Conservation (phyloP, 306 rosid genomes). For the Fragaria ananassa region DNA sequence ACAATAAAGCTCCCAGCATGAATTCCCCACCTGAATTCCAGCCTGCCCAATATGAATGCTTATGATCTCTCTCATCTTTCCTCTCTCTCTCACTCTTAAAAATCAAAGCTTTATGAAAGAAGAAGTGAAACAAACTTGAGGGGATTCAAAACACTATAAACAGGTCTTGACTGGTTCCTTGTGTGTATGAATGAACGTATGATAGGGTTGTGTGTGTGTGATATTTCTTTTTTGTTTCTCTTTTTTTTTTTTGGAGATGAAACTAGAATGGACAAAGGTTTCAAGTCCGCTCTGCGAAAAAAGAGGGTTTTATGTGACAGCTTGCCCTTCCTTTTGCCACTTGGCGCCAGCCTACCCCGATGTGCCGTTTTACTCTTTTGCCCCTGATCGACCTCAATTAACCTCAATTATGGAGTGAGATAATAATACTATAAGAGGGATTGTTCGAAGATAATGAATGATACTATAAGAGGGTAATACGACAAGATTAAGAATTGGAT, state of each 20-base stretch:
- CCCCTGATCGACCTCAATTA: background rate
- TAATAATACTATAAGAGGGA: no score
- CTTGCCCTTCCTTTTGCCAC: slow-evolving; percentile 5
- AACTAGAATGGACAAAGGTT: slow-evolving; percentile 27
- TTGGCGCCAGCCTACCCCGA: slow-evolving; percentile 17
- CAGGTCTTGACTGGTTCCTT: background rate
- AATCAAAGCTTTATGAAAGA: background rate
- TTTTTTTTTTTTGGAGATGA: background rate
- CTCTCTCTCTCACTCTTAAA: background rate
- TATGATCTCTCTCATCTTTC: slow-evolving; percentile 81
- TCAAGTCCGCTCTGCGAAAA: slow-evolving; percentile 22
- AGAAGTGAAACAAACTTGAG: background rate
- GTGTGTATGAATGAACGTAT: background rate
- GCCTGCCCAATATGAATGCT: slow-evolving; percentile 99
- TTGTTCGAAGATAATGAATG: no score
- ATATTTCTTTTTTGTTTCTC: background rate
- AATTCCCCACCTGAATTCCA: slow-evolving; percentile 93
- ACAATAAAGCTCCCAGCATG: slow-evolving; percentile 99
- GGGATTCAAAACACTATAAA: background rate
- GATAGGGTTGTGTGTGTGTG: background rate
- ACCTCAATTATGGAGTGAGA: no score
- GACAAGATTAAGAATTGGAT: background rate
- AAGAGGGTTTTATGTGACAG: background rate
- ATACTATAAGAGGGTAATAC: background rate
- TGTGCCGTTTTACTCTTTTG: background rate